A percentile compares a stretch with the other conserved stretches of the same genome.
These are phyloP conservation scores for Hypoxylon lenormandii DNA, from an alignment of 495 filamentous ascomycete species.

Conservation along the genomic window DNA sequence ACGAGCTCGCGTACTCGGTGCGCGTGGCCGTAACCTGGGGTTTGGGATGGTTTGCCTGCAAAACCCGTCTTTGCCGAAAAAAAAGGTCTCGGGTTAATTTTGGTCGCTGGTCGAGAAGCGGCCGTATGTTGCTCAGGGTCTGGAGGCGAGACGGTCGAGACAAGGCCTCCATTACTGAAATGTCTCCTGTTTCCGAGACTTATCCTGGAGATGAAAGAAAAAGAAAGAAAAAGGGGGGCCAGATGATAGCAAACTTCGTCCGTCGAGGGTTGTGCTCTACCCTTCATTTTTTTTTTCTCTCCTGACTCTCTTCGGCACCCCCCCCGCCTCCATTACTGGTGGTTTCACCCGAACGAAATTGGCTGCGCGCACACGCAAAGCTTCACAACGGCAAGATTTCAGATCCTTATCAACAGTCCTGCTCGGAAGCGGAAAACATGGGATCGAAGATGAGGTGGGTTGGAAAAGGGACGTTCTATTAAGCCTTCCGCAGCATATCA, in stretches of 20 bases:
- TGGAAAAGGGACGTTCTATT: slow-evolving; percentile 6
- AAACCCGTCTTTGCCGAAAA: slow-evolving; percentile 34
- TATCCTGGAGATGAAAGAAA: slow-evolving; percentile 9
- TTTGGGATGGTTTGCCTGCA: slow-evolving; percentile 32
- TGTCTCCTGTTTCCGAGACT: slow-evolving; percentile 42
- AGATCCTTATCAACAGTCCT: neutral
- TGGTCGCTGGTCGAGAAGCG: slow-evolving; percentile 17
- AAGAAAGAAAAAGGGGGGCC: neutral
- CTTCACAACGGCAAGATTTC: neutral
- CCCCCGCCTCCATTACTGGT: neutral
- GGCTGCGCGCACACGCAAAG: slow-evolving; percentile 7
- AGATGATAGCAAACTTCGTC: slow-evolving; percentile 35
- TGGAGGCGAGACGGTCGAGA: slow-evolving; percentile 33
- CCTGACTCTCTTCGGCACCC: neutral
- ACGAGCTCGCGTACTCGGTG: slow-evolving; percentile 39
- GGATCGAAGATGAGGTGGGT: neutral
- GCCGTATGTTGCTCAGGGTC: slow-evolving; percentile 15
- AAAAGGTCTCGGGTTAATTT: slow-evolving; percentile 46
- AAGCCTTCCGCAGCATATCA: slow-evolving; percentile 12
- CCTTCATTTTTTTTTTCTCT: neutral
- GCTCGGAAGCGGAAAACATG: neutral
- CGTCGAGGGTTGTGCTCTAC: neutral
- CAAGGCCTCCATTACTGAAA: slow-evolving; percentile 27
- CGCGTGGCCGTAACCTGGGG: slow-evolving; percentile 21
- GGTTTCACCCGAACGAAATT: slow-evolving; percentile 10